Evolutionary conservation across 768 basidiomycete species (phyloP), one percentile per base, ranked within the genome.

Genomic region (Dentipellis fragilis): DNA sequence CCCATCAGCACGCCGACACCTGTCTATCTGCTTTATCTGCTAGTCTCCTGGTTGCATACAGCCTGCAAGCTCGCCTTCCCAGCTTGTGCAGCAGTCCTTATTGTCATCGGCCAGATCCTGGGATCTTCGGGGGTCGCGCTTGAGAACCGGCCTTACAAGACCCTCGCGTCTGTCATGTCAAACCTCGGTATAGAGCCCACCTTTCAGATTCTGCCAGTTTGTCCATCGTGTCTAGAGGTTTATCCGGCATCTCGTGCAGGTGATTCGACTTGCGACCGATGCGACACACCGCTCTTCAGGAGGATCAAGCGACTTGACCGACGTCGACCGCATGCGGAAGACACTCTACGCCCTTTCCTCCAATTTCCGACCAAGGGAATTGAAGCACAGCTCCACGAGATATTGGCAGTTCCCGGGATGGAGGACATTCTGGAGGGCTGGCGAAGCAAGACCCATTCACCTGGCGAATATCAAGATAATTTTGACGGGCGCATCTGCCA

Each of bases 401-500:
- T 47, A 8, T 22, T 47, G 17, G 46, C 19, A 0, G 17, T 64
- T 8, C 63, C 65, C 16, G 67, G 66, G 0, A 48, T 69, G 6
- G 67, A 71, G 51, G 66, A 66, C 0, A 57, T 49, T 9, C 45
- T 68, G 8, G 60, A 67, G 9, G 12, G 17, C 0, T 69, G 63
- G 59, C 46, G 60, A 1, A 39, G 9, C 8, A 39, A 39, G 14
- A 9, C 38, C 0, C 48, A 58, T 0, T 2, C 22, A 1, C 37
- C 54, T 3, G 67, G 66, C 6, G n/a, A 45, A 23, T 64, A 61
- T 40, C 55, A 17, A 1, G 61, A 66, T 57, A 65, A 68, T 19
- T 66, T 69, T 36, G 65, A 72, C 54, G 67, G 70, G 0, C 51
- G 58, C 5, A 52, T 72, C 4, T 64, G 62, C 36, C 56, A 58